Conservation (phyloP, 1,284 basidiomycete genomes). For the Cryptococcus jaspeensis region DNA sequence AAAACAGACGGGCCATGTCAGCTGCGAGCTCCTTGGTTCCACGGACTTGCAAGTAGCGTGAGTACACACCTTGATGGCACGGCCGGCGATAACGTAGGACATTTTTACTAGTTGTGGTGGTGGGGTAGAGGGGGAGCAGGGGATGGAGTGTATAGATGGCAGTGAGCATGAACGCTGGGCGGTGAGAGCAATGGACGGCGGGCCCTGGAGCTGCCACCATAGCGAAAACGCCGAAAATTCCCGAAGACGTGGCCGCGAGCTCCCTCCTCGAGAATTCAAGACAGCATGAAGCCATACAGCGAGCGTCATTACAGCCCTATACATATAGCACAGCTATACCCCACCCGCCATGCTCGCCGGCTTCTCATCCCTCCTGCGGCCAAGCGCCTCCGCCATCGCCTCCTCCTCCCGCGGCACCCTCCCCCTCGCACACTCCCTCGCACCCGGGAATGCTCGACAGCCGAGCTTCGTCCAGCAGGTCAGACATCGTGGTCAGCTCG, state of each 20-base stretch:
- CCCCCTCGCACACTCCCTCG: constrained; percentile 10
- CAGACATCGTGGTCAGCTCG: constrained; percentile 63
- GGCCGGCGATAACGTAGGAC: constrained; percentile 52
- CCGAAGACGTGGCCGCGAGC: constrained; percentile 13
- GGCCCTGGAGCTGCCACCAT: constrained; percentile 4
- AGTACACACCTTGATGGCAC: constrained; percentile 47
- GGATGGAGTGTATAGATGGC: neutral
- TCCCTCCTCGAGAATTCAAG: constrained; percentile 7
- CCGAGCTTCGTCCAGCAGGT: constrained; percentile 30
- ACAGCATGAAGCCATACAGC: no score
- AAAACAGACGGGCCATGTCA: neutral
- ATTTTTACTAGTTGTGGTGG: constrained; percentile 28
- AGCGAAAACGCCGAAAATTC: constrained; percentile 23
- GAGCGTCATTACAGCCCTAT: no score
- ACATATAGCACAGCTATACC: neutral
- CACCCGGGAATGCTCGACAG: neutral
- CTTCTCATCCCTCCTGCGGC: constrained; percentile 18
- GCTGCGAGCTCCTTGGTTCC: neutral
- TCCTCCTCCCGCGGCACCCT: constrained; percentile 29
- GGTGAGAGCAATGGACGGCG: constrained; percentile 1
- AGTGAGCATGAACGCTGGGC: neutral
- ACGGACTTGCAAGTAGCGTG: constrained; percentile 6
- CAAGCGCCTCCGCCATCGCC: constrained; percentile 27
- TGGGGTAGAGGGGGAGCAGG: constrained; percentile 1
- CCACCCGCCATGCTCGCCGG: constrained; percentile 23